Evolutionary conservation across 352 stramenopile genomes (phyloP), one percentile per base, ranked within the genome.

Genomic region (Halophytophthora batemanensis): DNA sequence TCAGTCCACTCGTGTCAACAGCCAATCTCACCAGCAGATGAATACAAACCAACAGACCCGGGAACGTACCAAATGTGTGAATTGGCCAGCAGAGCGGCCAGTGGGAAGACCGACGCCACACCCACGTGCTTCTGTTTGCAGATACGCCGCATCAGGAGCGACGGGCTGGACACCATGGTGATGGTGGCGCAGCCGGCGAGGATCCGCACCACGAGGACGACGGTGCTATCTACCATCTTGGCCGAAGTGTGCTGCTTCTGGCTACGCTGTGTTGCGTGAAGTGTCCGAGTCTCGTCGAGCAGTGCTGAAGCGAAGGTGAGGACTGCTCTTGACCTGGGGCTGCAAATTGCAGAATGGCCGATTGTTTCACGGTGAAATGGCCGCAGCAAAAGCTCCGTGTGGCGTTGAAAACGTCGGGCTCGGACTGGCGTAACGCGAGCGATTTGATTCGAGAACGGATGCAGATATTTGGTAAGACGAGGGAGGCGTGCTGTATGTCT

Each of bases 1-100:
- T 31, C 25, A 31, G 25, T 31, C 4, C 25, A 31, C 25, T 31
- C 22, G 22, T 29, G 10, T 38, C 6, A 6, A 25, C n/a, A 53
- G 12, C 19, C 7, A 34, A 4, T 23, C 13, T 12, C 22, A 3
- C 13, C 15, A 11, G 33, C 17, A 42, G 0, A 13, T 13, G 22
- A 34, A 5, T 42, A 39, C 6, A 37, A 50, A 43, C 6, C 31
- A 35, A 39, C 6, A 37, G 42, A 43, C 6, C 31, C 37, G 2
- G 33, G 15, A 31, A 42, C 55, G 7, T 44, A 68, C 68, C 68
- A 74, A 18, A 72, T 29, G 14, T 77, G 64, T 11, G 61, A 74
- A 39, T 64, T 72, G 11, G 55, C 61, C 2, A 70, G 57, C 19
- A 77, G 37, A 39, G 64, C 53, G 7, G 69, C 60, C 8, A 77